phyloP scores from a whole-genome alignment of 1,284 basidiomycete species.

The Malassezia caprae region DNA sequence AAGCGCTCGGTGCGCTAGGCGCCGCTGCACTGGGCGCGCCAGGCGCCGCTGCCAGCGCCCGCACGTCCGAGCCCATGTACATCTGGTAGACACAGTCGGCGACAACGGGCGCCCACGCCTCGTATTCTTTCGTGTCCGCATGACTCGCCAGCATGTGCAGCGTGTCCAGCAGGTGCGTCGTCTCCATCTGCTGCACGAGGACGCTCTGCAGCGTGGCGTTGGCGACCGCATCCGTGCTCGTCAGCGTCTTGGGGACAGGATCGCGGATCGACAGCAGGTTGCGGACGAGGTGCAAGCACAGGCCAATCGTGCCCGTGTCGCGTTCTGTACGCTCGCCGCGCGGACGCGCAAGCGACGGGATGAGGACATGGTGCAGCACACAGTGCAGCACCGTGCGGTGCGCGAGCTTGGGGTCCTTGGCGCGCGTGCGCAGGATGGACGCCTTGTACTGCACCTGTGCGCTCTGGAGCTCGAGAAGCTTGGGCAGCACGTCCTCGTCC shows the following conservation, averaged over 20 bases:
- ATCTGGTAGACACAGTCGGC: slow-evolving; percentile 45
- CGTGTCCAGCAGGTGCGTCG: slow-evolving; percentile 35
- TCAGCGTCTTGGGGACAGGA: slow-evolving; percentile 30
- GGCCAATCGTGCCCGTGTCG: slow-evolving; percentile 37
- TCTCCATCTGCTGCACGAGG: slow-evolving; percentile 33
- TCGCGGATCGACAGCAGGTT: slow-evolving; percentile 45
- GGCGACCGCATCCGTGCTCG: slow-evolving; percentile 29
- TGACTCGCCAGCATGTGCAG: slow-evolving; percentile 42
- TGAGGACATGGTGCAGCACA: slow-evolving; percentile 36
- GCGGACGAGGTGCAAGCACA: slow-evolving; percentile 46
- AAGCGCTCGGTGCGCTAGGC: background rate
- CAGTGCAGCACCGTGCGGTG: slow-evolving; percentile 31
- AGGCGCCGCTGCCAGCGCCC: slow-evolving; percentile 17
- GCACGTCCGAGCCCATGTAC: slow-evolving; percentile 29
- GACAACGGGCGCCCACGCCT: slow-evolving; percentile 36
- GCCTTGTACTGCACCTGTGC: slow-evolving; percentile 44
- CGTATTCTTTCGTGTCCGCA: slow-evolving; percentile 35
- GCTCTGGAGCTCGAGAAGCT: slow-evolving; percentile 27
- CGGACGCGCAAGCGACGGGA: slow-evolving; percentile 39
- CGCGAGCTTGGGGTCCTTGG: slow-evolving; percentile 17
- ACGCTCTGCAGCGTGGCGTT: slow-evolving; percentile 38
- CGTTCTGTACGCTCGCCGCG: slow-evolving; percentile 32
- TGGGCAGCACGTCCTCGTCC: slow-evolving; percentile 24
- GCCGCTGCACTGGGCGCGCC: slow-evolving; percentile 13
- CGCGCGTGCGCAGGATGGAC: slow-evolving; percentile 30